A percentile compares a stretch with the other conserved stretches of the same genome.
These are phyloP conservation scores for Boletellus sp. DNA, from an alignment of 768 basidiomycete species.

Conservation along the genomic window DNA sequence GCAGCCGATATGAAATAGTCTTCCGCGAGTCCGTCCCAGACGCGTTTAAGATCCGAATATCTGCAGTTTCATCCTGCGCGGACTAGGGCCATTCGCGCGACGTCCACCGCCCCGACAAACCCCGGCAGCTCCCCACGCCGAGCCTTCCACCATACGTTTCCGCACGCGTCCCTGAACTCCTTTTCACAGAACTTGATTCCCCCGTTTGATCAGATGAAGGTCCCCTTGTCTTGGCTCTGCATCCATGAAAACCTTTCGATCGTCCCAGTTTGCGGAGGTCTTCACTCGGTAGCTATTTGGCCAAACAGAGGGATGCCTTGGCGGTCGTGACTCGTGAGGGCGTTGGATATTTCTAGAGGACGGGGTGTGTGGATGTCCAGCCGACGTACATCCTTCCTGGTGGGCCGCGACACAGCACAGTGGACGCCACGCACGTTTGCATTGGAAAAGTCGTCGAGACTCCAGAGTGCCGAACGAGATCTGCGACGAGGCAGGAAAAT, in stretches of 20 bases:
- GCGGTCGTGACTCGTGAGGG: not conserved
- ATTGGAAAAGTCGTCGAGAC: slow-evolving; percentile 10
- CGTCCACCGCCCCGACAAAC: slow-evolving; percentile 15
- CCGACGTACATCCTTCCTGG: slow-evolving; percentile 9
- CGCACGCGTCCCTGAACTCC: slow-evolving; percentile 13
- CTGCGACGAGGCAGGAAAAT: slow-evolving; percentile 14
- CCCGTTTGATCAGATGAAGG: slow-evolving; percentile 10
- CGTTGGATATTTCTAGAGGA: not conserved
- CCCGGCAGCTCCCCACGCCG: slow-evolving; percentile 3
- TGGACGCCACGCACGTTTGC: slow-evolving; percentile 2
- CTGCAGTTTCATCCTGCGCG: slow-evolving; percentile 2
- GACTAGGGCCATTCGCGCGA: slow-evolving; percentile 11
- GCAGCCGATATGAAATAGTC: slow-evolving; percentile 6
- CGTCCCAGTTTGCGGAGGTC: slow-evolving; percentile 14
- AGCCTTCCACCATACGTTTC: slow-evolving; percentile 8
- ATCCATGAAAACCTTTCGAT: slow-evolving; percentile 17
- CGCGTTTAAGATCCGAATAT: slow-evolving; percentile 15
- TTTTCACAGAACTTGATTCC: slow-evolving; percentile 16
- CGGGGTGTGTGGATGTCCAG: slow-evolving; percentile 10
- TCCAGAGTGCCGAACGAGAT: slow-evolving; percentile 13
- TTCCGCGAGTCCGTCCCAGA: slow-evolving; percentile 11
- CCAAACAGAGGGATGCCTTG: slow-evolving; percentile 2
- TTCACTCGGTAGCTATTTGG: slow-evolving; percentile 17
- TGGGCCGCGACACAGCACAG: slow-evolving; percentile 5
- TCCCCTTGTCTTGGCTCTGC: slow-evolving; percentile 13